Evolutionary conservation across 805 yeast species (phyloP), one percentile per base, ranked within the genome.

Genomic region (Yamadazyma sp.): DNA sequence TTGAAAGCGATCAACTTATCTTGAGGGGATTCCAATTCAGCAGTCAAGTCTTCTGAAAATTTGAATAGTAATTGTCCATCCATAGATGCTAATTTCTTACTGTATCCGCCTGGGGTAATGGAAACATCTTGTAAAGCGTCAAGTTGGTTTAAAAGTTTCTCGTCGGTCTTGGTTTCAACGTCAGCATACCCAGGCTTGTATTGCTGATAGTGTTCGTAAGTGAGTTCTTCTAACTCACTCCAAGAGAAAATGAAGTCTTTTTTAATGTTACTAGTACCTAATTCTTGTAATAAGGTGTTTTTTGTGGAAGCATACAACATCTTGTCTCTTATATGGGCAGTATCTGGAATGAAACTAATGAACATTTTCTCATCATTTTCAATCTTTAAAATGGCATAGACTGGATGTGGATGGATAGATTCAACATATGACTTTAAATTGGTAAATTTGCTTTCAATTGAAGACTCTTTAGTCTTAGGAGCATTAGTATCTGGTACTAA

Each of bases 301-400:
- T 86, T 86, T 8, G 94, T 80, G 2, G 96, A 86, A 4, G 98
- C 98, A 56, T 89, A 93, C 31, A 93, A 69, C 97, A 93, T 93
- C 57, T 91, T 93, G 38, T 75, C 71, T 39, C 88, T 75, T 24
- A 91, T 89, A 2, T 81, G 78, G 7, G 96, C 85, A 33, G 59
- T 58, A 55, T 91, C 97, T 0, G 98, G 97, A 35, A 91, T 89
- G 61, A 73, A 89, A 14, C 93, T 78, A 30, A 88, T 73, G 49
- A 91, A 88, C 3, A 76, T 70, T 22, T 44, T 45, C 19, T 33
- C 42, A 5, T 43, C 33, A 4, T 35, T 30, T 11, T 33, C 41
- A 14, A 42, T 35, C 9, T 53, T 46, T 9, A 65, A 30, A 6
- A 65, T 41, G n/a, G 58, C 52, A 37, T 60, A 67, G 2, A 58